Evolutionary conservation across 2,329 filamentous ascomycete genomes (phyloP), one percentile per base, ranked within the genome.

Genomic region (Trichoderma lentiforme): DNA sequence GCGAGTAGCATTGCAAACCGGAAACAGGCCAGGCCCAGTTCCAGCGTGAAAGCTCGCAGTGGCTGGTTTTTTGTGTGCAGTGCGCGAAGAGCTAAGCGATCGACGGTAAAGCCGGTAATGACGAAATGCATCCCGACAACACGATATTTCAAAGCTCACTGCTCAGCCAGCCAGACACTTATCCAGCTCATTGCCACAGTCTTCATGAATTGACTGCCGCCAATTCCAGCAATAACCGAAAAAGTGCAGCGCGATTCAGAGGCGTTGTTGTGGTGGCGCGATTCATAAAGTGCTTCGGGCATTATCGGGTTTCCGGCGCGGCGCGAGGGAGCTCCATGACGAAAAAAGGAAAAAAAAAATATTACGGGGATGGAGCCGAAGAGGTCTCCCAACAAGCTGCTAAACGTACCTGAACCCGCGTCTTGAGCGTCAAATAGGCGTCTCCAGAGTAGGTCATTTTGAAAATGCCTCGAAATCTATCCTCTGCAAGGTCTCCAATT

Each of bases 401-500:
- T 6, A 28, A 76, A 86, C 89, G 75, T 88, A 92, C 90, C 86
- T 99, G 96, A 74, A 99, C 96, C 83, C 94, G 90, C 72, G 96
- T 99, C 82, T 96, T 96, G 74, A 99, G 87, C 30, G 96, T 98
- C 83, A 99, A 84, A 80, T 95, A 98, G 34, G 96, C 95, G 83
- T 99, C 95, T 76, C 96, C 96, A 2, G 93, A 90, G 81, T 99
- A 99, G 81, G 92, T 95, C 95, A 99, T 98, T 83, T 98, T 98
- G 87, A 99, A 99, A 77, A 99, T 98, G 80, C 96, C 96, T 72
- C 96, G 89, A 82, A 99, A 99, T 68, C 95, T 88, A 85, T 99
- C 96, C 83, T 98, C 96, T 68, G 96, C 96, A 80, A 99, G 86
- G 82, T 99, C 96, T 72, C 96, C 96, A 82, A 99, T 97, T 86